A percentile compares a stretch with the other conserved stretches of the same genome.
These are phyloP conservation scores for Heliocybe sulcata DNA, from an alignment of 1,284 basidiomycete genomes.

Conservation along the genomic window DNA sequence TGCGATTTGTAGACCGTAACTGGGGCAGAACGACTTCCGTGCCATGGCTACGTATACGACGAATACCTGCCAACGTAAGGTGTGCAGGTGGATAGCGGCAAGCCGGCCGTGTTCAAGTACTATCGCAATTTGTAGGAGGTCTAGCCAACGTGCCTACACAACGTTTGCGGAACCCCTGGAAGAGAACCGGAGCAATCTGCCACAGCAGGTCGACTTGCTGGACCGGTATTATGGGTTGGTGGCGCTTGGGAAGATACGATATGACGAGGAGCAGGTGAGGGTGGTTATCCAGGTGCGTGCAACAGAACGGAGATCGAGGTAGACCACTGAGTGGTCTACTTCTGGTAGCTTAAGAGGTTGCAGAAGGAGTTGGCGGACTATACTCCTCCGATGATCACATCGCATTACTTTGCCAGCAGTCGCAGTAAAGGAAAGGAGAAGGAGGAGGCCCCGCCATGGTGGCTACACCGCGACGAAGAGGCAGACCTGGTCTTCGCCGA, in stretches of 20 bases:
- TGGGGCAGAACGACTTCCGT: too few species aligned
- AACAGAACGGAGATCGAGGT: not conserved
- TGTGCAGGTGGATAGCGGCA: too few species aligned
- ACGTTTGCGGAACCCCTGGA: not conserved
- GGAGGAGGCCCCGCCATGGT: conserved; percentile 18
- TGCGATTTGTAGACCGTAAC: too few species aligned
- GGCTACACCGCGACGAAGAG: conserved; percentile 12
- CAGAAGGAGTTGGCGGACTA: conserved; percentile 41
- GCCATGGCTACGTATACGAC: too few species aligned
- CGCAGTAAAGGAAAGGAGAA: not conserved
- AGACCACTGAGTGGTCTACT: not conserved
- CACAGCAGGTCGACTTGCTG: conserved; percentile 19
- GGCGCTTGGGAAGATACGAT: conserved; percentile 38
- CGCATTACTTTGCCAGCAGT: conserved; percentile 9
- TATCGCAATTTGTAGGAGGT: too few species aligned
- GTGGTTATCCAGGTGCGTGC: conserved; percentile 52
- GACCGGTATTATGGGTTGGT: conserved; percentile 22
- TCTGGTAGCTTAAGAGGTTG: conserved; percentile 35
- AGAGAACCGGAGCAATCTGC: conserved; percentile 5
- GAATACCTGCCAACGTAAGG: too few species aligned
- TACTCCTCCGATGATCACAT: conserved; percentile 32
- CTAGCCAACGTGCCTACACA: not conserved
- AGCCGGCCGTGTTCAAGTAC: too few species aligned
- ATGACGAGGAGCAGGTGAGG: conserved; percentile 61
- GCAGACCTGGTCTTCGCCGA: conserved; percentile 11